phyloP scores from a whole-genome alignment of 305 asterid genomes.

The Fraxinus floribunda region DNA sequence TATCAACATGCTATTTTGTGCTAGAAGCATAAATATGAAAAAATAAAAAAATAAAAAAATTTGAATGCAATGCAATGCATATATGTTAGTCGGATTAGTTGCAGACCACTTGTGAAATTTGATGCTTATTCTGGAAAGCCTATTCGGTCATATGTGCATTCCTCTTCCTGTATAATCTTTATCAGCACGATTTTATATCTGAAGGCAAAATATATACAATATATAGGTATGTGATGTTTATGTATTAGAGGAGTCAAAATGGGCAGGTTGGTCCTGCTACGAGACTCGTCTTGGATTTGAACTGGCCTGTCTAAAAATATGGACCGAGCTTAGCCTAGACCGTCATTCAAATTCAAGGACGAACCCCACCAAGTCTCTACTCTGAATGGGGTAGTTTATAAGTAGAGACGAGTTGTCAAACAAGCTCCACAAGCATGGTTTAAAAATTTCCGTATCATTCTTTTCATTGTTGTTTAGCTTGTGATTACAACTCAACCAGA shows the following conservation, averaged over 20 bases:
- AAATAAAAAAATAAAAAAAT: not conserved
- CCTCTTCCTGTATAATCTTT: not conserved
- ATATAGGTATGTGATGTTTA: not conserved
- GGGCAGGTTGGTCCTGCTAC: too few relatives aligned
- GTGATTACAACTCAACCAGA: not conserved
- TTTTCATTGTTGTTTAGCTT: not conserved
- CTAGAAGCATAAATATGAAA: not conserved
- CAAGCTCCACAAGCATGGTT: not conserved
- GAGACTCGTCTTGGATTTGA: too few relatives aligned
- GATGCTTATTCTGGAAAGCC: not conserved
- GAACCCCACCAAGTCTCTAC: not conserved
- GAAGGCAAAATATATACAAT: not conserved
- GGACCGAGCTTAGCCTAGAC: too few relatives aligned
- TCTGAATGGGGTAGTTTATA: not conserved
- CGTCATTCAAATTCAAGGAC: not conserved
- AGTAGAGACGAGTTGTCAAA: not conserved
- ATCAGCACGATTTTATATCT: not conserved
- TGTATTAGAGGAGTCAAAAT: too few relatives aligned
- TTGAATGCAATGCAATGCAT: not conserved
- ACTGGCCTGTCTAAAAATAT: too few relatives aligned
- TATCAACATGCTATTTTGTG: not conserved
- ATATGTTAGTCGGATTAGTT: not conserved
- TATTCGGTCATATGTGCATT: not conserved
- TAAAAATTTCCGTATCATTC: not conserved
- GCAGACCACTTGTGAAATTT: not conserved